Conservation (phyloP, 1,284 basidiomycete genomes). For the Puccinia novopanici region DNA sequence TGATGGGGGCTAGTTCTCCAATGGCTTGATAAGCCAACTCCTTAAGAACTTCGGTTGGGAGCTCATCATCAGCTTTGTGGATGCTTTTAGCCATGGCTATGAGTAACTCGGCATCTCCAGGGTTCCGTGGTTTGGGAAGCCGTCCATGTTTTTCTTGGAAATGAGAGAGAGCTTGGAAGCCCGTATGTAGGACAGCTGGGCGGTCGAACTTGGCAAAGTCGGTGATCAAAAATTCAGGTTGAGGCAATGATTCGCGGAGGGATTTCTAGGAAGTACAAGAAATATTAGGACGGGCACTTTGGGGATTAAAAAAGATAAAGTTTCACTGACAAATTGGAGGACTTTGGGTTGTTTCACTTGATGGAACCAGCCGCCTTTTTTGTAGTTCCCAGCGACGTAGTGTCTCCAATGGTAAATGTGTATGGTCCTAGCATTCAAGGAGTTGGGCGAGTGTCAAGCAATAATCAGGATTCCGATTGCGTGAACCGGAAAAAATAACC, state of each 20-base stretch:
- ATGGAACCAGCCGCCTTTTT: conserved; percentile 88
- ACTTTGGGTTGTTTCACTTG: conserved; percentile 99
- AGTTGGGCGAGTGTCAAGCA: neutral
- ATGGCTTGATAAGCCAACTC: conserved; percentile 89
- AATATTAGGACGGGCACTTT: conserved; percentile 53
- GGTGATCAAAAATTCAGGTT: conserved; percentile 88
- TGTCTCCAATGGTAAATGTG: conserved; percentile 91
- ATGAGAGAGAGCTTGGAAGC: conserved; percentile 92
- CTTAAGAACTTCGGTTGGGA: conserved; percentile 71
- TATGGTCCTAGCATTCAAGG: conserved; percentile 68
- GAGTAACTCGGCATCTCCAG: conserved; percentile 74
- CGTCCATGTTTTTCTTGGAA: conserved; percentile 68
- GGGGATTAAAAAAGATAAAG: neutral
- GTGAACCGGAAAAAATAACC: neutral
- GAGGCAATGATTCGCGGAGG: conserved; percentile 77
- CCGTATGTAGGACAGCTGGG: conserved; percentile 83
- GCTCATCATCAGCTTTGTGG: conserved; percentile 60
- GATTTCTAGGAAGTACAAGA: conserved; percentile 67
- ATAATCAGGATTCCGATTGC: neutral
- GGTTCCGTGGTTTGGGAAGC: conserved; percentile 80
- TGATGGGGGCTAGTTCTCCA: conserved; percentile 86
- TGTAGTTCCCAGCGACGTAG: conserved; percentile 77
- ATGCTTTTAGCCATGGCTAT: conserved; percentile 77
- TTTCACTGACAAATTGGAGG: conserved; percentile 68
- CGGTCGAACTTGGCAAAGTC: conserved; percentile 98